A percentile compares a stretch with the other conserved stretches of the same genome.
These are phyloP conservation scores for Schizonepeta tenuifolia DNA, from an alignment of 257 asterid genomes.

Conservation along the genomic window DNA sequence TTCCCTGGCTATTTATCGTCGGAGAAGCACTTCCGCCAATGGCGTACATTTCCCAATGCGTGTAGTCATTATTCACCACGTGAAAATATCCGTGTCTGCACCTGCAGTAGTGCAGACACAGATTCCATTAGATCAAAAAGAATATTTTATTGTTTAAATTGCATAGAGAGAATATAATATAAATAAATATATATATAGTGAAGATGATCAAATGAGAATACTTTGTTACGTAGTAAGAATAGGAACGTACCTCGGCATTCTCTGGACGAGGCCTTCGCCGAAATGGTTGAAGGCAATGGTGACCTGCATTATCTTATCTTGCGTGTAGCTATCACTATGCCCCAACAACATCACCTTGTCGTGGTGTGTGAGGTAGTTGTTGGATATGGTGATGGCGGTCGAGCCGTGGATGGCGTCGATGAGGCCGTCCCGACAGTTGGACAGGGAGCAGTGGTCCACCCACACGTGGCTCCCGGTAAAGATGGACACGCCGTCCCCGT, in stretches of 20 bases:
- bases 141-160: background rate
- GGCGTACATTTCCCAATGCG: conserved; percentile 96
- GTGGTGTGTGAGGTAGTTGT: conserved; percentile 77
- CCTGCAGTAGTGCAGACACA: conserved; percentile 40
- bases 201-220: too few species aligned
- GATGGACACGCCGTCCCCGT: conserved; percentile 84
- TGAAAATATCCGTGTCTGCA: conserved; percentile 95
- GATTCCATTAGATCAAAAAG: background rate
- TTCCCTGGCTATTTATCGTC: conserved; percentile 91
- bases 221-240: too few species aligned
- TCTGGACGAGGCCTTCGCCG: conserved; percentile 90
- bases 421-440: conserved; percentile 73
- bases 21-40: conserved; percentile 94
- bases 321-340: conserved; percentile 60
- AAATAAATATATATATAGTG: background rate
- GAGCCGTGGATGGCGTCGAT: conserved; percentile 90
- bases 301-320: conserved; percentile 82
- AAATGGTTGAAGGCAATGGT: conserved; percentile 92
- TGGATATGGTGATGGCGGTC: conserved; percentile 78
- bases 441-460: conserved; percentile 86
- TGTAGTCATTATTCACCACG: conserved; percentile 94
- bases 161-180: too few species aligned
- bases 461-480: conserved; percentile 86
- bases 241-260: conserved; percentile 79
- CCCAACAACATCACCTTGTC: conserved; percentile 89